Base-by-base conservation (phyloP, 805 yeast species). In the Candida succiphila region DNA sequence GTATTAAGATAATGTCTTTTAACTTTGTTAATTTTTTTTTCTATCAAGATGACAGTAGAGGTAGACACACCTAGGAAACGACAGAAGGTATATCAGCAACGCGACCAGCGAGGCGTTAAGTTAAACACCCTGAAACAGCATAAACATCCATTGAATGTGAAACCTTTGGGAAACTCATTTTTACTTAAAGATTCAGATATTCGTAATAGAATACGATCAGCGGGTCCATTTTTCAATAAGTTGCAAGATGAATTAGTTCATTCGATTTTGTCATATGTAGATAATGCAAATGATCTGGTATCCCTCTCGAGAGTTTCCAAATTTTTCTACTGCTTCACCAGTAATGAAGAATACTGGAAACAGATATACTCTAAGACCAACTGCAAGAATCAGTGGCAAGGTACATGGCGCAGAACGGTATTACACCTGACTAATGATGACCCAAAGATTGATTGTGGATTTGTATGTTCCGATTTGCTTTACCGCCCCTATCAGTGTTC, bases 401-500 rank as follows among this genome's bases (percentile, higher is more conserved):
- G 96, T 1, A 70, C 86, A 2, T 87, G 96, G 96, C 67, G 88
- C 43, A 59, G 69, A 25, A 75, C 89, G 3, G 59, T 71, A 23
- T 53, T 75, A 39, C 50, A 56, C 1, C 39, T 65, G n/a, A 14
- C 7, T 21, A 12, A 17, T 24, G 6, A 16, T 12, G 15, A 22
- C 6, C 5, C 27, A 3, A 17, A 24, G 7, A 17, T 30, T 4
- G 17, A 30, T 37, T 54, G 76, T 17, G 58, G 68, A 38, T 45
- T 74, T 22, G 45, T 86, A 4, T 84, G 79, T 49, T 81, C 94
- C 0, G 96, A 87, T 49, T 43, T 72, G n/a, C 54, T 88, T 12
- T 87, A 78, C 52, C 65, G 92, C 32, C 95, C 96, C 3, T 86
- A 71, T 46, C 92, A 84, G 48, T 78, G 92, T 41, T 67, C 94